These are phyloP conservation scores for Nothopassalora personata DNA, from an alignment of 2,329 filamentous ascomycete species.

Conservation along the genomic window DNA sequence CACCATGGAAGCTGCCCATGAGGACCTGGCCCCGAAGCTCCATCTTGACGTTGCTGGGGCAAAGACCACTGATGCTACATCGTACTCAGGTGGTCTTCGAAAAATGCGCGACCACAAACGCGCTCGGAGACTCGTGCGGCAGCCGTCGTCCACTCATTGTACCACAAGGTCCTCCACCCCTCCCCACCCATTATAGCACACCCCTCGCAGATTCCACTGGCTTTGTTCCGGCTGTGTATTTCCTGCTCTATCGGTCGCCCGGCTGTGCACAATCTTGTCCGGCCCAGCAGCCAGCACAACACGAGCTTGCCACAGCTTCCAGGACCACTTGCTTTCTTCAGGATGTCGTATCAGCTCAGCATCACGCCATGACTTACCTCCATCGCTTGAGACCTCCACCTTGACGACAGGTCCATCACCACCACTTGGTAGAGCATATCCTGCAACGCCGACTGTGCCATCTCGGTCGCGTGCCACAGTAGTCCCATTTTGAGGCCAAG, in stretches of 20 bases:
- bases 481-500: slow-evolving; percentile 44
- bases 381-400: slow-evolving; percentile 50
- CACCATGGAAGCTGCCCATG: no score
- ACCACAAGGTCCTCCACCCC: slow-evolving; percentile 48
- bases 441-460: slow-evolving; percentile 46
- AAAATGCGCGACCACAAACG: background rate
- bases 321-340: slow-evolving; percentile 41
- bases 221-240: slow-evolving; percentile 47
- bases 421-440: slow-evolving; percentile 53
- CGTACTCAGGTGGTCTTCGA: background rate
- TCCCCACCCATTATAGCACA: slow-evolving; percentile 58
- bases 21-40: no score
- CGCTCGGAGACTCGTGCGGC: background rate
- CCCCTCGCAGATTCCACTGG: slow-evolving; percentile 55
- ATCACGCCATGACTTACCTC: slow-evolving; percentile 46
- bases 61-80: no score
- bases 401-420: slow-evolving; percentile 48
- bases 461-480: slow-evolving; percentile 38
- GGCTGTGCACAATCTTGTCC: slow-evolving; percentile 46
- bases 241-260: slow-evolving; percentile 50
- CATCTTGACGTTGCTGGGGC: no score
- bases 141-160: slow-evolving; percentile 18
- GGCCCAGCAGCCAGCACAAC: slow-evolving; percentile 40
- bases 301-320: slow-evolving; percentile 50
- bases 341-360: slow-evolving; percentile 38